Evolutionary conservation across 2,329 filamentous ascomycete species (phyloP).

Genomic region (Aspergillus ochraceus): DNA sequence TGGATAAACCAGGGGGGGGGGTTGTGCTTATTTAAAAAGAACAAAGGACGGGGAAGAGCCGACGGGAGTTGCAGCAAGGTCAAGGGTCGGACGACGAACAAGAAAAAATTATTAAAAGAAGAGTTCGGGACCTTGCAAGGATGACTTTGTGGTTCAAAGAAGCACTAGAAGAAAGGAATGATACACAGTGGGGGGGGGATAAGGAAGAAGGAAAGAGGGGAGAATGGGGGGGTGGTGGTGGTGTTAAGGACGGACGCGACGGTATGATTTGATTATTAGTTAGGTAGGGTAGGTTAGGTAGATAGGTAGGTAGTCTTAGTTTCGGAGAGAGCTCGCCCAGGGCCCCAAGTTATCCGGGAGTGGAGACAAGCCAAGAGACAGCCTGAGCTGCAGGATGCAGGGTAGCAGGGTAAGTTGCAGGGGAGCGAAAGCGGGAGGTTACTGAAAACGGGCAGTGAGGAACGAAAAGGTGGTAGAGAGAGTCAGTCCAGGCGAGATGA

Average conservation of each 20-base stretch:
- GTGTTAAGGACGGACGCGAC: constrained; percentile 24
- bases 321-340: constrained; percentile 6
- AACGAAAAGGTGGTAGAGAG: no score
- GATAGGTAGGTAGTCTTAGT: constrained; percentile 1
- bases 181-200: constrained; percentile 21
- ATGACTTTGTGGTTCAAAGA: constrained; percentile 20
- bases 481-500: no score
- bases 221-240: constrained; percentile 4
- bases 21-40: constrained; percentile 6
- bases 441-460: neutral
- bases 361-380: constrained; percentile 12
- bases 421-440: neutral
- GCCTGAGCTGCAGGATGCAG: no score
- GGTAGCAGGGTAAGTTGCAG: neutral
- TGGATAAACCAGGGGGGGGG: constrained; percentile 15
- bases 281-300: constrained; percentile 4
- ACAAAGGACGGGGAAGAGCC: constrained; percentile 17
- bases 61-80: constrained; percentile 24
- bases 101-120: constrained; percentile 19
- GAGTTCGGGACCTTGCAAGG: constrained; percentile 24
- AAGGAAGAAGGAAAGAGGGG: constrained; percentile 6
- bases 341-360: constrained; percentile 16
- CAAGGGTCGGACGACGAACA: constrained; percentile 9
- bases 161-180: constrained; percentile 21
- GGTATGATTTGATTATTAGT: constrained; percentile 22